phyloP scores from a whole-genome alignment of 2,329 filamentous ascomycete genomes.

The Exophiala dermatitidis region DNA sequence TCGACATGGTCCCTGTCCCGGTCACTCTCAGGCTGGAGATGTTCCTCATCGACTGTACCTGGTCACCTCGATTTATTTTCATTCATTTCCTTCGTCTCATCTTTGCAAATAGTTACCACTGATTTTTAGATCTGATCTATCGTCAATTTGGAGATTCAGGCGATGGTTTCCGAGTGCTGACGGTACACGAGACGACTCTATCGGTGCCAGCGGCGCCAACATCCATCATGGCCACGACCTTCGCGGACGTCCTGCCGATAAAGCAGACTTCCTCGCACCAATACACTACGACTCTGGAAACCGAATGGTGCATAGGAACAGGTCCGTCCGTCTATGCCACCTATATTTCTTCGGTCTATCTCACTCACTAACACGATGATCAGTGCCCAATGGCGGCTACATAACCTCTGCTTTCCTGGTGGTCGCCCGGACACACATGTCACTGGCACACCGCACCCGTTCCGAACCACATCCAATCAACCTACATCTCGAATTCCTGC shows the following conservation, averaged over 20 bases:
- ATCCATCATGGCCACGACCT: slow-evolving; percentile 17
- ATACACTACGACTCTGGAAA: slow-evolving; percentile 50
- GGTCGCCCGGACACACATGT: slow-evolving; percentile 52
- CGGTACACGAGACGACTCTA: too few species aligned
- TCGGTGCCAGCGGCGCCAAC: not conserved
- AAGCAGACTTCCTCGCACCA: slow-evolving; percentile 44
- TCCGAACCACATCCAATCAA: slow-evolving; percentile 56
- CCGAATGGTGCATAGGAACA: slow-evolving; percentile 59
- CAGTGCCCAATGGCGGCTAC: slow-evolving; percentile 66
- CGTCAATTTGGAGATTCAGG: too few species aligned
- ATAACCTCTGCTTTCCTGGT: slow-evolving; percentile 57
- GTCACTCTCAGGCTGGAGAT: not conserved
- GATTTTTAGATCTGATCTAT: too few species aligned
- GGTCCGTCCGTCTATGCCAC: slow-evolving; percentile 37
- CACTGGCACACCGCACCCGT: slow-evolving; percentile 43
- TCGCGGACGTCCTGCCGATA: slow-evolving; percentile 24
- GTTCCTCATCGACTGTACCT: not conserved
- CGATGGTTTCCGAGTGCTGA: too few species aligned
- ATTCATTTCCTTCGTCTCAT: not conserved
- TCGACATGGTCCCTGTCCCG: not conserved
- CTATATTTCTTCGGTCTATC: not conserved
- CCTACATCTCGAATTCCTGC: slow-evolving; percentile 59
- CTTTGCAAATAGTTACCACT: too few species aligned
- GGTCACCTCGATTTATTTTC: not conserved
- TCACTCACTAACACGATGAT: slow-evolving; percentile 11